A percentile compares a stretch with the other conserved stretches of the same genome.
phyloP scores from a whole-genome alignment of 257 asterid genomes.

The Capsicum baccatum region DNA sequence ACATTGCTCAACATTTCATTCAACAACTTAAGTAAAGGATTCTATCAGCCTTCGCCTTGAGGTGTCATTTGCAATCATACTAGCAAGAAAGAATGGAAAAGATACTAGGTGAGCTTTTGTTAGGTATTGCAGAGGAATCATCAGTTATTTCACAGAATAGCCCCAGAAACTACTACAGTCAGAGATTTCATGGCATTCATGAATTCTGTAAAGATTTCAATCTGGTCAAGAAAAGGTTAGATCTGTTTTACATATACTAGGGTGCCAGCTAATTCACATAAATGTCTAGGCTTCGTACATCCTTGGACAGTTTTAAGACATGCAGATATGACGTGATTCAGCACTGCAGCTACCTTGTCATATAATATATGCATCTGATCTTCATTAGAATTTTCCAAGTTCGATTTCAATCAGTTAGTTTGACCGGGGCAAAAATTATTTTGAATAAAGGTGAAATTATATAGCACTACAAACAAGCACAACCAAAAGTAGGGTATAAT shows the following conservation, averaged over 20 bases:
- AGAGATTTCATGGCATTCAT: constrained; percentile 5
- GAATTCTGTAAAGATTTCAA: neutral
- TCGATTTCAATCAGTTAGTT: neutral
- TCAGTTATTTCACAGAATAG: neutral
- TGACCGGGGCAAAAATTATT: neutral
- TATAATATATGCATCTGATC: neutral
- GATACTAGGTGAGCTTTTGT: neutral
- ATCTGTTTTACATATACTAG: neutral
- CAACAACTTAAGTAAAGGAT: neutral
- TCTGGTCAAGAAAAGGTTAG: neutral
- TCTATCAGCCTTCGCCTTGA: neutral
- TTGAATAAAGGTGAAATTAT: neutral
- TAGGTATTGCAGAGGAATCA: constrained; percentile 13
- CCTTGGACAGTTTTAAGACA: neutral
- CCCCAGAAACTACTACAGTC: neutral
- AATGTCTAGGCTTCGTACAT: neutral
- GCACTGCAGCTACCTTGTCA: neutral
- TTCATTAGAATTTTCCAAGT: neutral
- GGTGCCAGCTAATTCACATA: neutral
- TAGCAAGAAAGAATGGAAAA: neutral
- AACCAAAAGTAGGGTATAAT: neutral
- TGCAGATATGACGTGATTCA: neutral
- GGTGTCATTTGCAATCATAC: neutral
- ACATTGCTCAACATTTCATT: neutral
- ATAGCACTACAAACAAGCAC: constrained; percentile 12